Percentiles rank a stretch among this genome's conserved stretches.
These are phyloP conservation scores for Colletotrichum musicola DNA, from an alignment of 2,329 filamentous ascomycete species.

Conservation along the genomic window DNA sequence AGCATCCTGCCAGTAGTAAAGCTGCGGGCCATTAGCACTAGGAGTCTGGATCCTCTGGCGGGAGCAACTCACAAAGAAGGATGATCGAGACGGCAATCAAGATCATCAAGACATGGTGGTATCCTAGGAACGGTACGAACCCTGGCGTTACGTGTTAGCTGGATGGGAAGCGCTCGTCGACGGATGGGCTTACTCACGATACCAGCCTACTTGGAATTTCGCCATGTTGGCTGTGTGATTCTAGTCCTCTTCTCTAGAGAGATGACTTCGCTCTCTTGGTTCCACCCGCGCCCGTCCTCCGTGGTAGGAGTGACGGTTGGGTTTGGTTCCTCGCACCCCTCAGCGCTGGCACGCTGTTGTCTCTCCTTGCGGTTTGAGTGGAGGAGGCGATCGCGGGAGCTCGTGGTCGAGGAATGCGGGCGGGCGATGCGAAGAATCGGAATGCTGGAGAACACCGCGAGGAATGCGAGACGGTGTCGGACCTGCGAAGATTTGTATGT, in stretches of 20 bases:
- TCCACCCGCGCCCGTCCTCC: constrained; percentile 40
- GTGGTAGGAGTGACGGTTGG: constrained; percentile 40
- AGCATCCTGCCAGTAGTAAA: constrained; percentile 93
- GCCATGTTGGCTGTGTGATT: constrained; percentile 43
- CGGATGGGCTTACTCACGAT: constrained; percentile 54
- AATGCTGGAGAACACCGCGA: constrained; percentile 37
- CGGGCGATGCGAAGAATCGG: background rate
- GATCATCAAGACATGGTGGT: constrained; percentile 95
- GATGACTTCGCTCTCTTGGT: constrained; percentile 16
- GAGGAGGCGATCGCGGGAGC: background rate
- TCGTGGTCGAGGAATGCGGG: constrained; percentile 15
- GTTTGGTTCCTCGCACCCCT: constrained; percentile 33
- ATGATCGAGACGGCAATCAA: constrained; percentile 95
- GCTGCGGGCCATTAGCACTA: constrained; percentile 64
- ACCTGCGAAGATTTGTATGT: constrained; percentile 17
- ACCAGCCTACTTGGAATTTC: constrained; percentile 62
- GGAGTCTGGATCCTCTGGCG: background rate
- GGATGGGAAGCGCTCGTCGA: background rate
- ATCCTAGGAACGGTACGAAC: constrained; percentile 77
- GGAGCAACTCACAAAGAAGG: constrained; percentile 80
- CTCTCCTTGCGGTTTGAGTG: constrained; percentile 22
- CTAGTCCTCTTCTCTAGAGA: constrained; percentile 33
- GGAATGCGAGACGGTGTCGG: constrained; percentile 39
- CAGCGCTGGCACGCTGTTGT: constrained; percentile 39
- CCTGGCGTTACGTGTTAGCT: constrained; percentile 54